Percentiles rank a stretch among this genome's conserved stretches.
Conservation (phyloP, 2,329 filamentous ascomycete species). For the Pleurostoma richardsiae region DNA sequence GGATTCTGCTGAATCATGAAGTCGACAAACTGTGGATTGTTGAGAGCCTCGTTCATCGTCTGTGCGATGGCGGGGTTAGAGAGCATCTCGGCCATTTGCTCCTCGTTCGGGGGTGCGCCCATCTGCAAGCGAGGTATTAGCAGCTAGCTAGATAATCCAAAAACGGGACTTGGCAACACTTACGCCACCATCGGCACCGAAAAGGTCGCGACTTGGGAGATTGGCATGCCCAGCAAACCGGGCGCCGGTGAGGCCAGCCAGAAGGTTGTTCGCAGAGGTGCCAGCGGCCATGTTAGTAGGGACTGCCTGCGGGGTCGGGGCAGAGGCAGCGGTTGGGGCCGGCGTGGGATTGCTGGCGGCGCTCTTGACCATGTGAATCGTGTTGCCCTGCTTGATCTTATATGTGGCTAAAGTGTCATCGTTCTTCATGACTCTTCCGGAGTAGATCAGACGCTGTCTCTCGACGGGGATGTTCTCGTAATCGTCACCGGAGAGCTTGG, state of each 20-base stretch:
- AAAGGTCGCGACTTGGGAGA: slow-evolving; percentile 80
- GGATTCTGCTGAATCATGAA: slow-evolving; percentile 93
- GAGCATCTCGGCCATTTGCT: slow-evolving; percentile 79
- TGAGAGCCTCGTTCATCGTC: slow-evolving; percentile 53
- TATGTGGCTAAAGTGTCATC: slow-evolving; percentile 77
- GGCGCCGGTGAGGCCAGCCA: slow-evolving; percentile 87
- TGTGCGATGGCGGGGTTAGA: slow-evolving; percentile 21
- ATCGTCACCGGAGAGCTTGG: slow-evolving; percentile 74
- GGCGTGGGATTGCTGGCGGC: slow-evolving; percentile 73
- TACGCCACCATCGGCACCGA: slow-evolving; percentile 92
- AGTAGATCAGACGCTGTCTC: slow-evolving; percentile 94
- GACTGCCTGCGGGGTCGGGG: slow-evolving; percentile 51
- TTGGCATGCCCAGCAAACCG: slow-evolving; percentile 90
- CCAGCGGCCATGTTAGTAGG: slow-evolving; percentile 77
- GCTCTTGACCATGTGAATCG: slow-evolving; percentile 93
- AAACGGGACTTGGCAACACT: slow-evolving; percentile 31
- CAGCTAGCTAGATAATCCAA: slow-evolving; percentile 1
- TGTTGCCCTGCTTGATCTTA: slow-evolving; percentile 96
- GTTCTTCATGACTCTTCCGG: slow-evolving; percentile 94
- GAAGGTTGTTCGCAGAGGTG: slow-evolving; percentile 72
- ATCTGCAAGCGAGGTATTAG: slow-evolving; percentile 53
- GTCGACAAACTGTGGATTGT: slow-evolving; percentile 91
- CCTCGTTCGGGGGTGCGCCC: slow-evolving; percentile 78
- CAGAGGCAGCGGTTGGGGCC: slow-evolving; percentile 33
- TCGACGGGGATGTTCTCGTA: slow-evolving; percentile 84